A percentile compares a stretch with the other conserved stretches of the same genome.
phyloP scores from a whole-genome alignment of 2,329 filamentous ascomycete genomes.

The Scopulariopsis brevicaulis region DNA sequence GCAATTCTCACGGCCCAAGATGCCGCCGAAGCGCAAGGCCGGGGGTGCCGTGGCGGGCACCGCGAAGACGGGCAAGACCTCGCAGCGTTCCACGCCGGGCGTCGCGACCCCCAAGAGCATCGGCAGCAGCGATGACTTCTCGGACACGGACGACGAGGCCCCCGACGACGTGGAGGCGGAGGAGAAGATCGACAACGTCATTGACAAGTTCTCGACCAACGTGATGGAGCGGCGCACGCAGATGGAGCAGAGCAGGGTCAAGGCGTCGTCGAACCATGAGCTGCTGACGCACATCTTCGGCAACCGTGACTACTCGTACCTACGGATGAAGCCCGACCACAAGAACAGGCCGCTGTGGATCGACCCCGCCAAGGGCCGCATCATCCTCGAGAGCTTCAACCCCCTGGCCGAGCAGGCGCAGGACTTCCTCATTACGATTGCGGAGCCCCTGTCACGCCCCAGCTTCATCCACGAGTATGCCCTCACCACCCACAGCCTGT shows the following conservation, averaged over 20 bases:
- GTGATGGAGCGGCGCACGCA: constrained; percentile 2
- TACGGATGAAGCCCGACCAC: constrained; percentile 79
- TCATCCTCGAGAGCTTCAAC: constrained; percentile 91
- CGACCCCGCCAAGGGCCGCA: constrained; percentile 72
- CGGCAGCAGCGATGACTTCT: constrained; percentile 40
- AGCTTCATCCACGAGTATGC: constrained; percentile 89
- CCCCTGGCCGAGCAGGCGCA: constrained; percentile 78
- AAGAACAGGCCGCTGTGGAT: constrained; percentile 89
- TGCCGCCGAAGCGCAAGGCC: constrained; percentile 66
- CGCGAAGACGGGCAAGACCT: constrained; percentile 44
- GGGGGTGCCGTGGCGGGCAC: constrained; percentile 30
- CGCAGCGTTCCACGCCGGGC: constrained; percentile 48
- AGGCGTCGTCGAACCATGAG: constrained; percentile 21
- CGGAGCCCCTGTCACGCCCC: constrained; percentile 83
- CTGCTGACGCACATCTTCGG: constrained; percentile 34
- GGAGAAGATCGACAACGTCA: constrained; percentile 43
- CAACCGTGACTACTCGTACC: constrained; percentile 64
- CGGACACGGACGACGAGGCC: constrained; percentile 24
- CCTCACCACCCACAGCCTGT: constrained; percentile 83
- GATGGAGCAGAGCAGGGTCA: constrained; percentile 36
- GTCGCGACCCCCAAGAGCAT: constrained; percentile 47
- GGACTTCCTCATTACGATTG: constrained; percentile 91
- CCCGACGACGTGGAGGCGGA: constrained; percentile 39
- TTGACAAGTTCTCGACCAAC: constrained; percentile 42
- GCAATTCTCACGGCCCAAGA: constrained; percentile 20